Evolutionary conservation across 345 rosid species (phyloP), one percentile per base, ranked within the genome.

Genomic region (Moricandia arvensis): DNA sequence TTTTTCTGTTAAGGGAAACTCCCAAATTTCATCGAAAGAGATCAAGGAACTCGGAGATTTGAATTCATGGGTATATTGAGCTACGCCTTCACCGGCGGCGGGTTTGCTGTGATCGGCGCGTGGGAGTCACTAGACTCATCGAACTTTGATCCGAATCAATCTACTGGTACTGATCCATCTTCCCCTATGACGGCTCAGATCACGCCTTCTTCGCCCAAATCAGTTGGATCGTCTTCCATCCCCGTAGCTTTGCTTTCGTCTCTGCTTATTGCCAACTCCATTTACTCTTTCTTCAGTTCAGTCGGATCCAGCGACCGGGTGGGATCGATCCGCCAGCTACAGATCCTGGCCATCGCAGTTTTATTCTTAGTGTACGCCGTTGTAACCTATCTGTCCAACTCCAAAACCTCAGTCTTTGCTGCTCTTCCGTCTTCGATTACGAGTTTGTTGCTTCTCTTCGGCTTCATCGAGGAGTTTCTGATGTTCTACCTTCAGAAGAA

Each of bases 391-490:
- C 71, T 84, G 4, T 21, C 3, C 4, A 71, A 60, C 64, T 63
- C 76, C 64, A 66, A 75, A 34, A 76, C 34, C 38, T 74, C 68
- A 21, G 69, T 68, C 12, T 60, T 83, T 35, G 63, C 21, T 4
- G 66, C 78, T 34, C 86, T 89, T 59, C 93, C 93, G 13, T 58
- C 79, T 0, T 71, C 82, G 72, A 21, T 94, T 63, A 87, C 86
- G 29, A 79, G 83, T 59, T 66, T 87, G 68, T 21, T 94, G 30
- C 81, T 85, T 66, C 89, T 91, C 63, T 91, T 91, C 45, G 98
- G 87, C 51, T 91, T 94, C 70, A 70, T 82, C 61, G 96, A 94
- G 73, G 98, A 94, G 78, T 91, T 94, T 41, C 73, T 90, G 66
- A 67, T 90, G 54, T 94, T 81, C 76, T 91, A 91, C 84, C 61